Evolutionary conservation across 192 early-diverging fungal species (phyloP), one percentile per base, ranked within the genome.

Genomic region (Backusella westeae): DNA sequence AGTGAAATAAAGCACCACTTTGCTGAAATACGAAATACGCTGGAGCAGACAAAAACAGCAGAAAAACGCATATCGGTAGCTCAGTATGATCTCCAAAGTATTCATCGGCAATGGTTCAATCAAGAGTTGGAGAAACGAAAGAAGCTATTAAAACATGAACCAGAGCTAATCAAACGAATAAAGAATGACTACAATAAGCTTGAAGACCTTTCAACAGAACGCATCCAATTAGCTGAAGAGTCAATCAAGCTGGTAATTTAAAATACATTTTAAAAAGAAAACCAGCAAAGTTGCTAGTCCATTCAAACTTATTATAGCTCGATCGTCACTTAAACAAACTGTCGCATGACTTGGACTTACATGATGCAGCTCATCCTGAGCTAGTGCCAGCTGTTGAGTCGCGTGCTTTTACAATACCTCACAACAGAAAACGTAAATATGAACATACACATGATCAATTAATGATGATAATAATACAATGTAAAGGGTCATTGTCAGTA

Each of bases 1-100:
- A 81, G 80, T 74, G 80, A 81, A 77, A 81, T 81, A 38, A 35
- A 53, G 7, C 77, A 81, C 46, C 80, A 81, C 35, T 81, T 75
- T 71, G 71, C 80, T 34, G 80, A 81, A 75, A 81, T 81, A 15
- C 72, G 72, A 42, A 77, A 81, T 29, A 36, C 75, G 32, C 41
- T 77, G 21, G 76, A 81, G 35, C 80, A 81, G 26, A 42, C 63
- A 15, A 67, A 77, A 72, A 75, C 59, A 36, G 49, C 76, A 6
- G 80, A 81, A 41, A 44, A 71, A 26, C 75, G 76, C 34, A 73
- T 81, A 17, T 67, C 74, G 5, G 49, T 69, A 21, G 71, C 46
- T 5, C 72, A 81, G 29, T 72, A 77, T 21, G 76, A 81, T 21
- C 52, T 81, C 3, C 59, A 72, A 15, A 81, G 69, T 38, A 73